A percentile compares a stretch with the other conserved stretches of the same genome.
phyloP scores from a whole-genome alignment of 306 rosid species.

The Rubus idaeus region DNA sequence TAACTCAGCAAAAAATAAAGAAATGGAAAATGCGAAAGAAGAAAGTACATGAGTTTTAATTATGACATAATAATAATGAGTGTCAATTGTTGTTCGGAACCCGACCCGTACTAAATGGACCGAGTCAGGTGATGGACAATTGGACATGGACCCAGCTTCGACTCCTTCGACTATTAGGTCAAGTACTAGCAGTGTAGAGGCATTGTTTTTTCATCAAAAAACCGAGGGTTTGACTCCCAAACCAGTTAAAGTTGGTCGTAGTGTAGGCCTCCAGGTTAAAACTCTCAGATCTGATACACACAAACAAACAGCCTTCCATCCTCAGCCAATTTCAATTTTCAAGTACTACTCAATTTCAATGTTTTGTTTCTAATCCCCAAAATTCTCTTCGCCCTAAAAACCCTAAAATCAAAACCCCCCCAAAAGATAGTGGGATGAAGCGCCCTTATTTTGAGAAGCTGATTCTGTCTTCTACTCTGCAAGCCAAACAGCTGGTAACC shows the following conservation, averaged over 20 bases:
- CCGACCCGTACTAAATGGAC: slow-evolving; percentile 16
- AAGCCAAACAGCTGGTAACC: slow-evolving; percentile 75
- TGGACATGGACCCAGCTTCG: slow-evolving; percentile 38
- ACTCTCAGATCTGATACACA: slow-evolving; percentile 22
- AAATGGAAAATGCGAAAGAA: background rate
- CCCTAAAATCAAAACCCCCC: background rate
- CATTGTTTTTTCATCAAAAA: background rate
- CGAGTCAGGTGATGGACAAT: slow-evolving; percentile 11
- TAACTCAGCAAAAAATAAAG: too few species aligned
- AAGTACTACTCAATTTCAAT: background rate
- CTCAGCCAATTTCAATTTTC: slow-evolving; percentile 1
- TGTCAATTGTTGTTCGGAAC: background rate
- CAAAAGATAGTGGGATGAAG: slow-evolving; percentile 39
- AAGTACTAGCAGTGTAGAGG: slow-evolving; percentile 21
- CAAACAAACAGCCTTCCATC: background rate
- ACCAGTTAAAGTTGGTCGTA: background rate
- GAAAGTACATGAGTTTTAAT: background rate
- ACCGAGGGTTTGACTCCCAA: slow-evolving; percentile 12
- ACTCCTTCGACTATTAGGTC: slow-evolving; percentile 45
- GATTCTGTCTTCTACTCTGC: slow-evolving; percentile 63
- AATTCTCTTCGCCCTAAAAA: background rate
- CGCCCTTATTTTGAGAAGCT: slow-evolving; percentile 81
- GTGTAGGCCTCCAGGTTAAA: background rate
- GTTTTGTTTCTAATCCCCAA: slow-evolving; percentile 12
- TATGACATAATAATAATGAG: background rate